These are phyloP conservation scores for Microbotryum intermedium DNA, from an alignment of 1,284 basidiomycete genomes.

Conservation along the genomic window DNA sequence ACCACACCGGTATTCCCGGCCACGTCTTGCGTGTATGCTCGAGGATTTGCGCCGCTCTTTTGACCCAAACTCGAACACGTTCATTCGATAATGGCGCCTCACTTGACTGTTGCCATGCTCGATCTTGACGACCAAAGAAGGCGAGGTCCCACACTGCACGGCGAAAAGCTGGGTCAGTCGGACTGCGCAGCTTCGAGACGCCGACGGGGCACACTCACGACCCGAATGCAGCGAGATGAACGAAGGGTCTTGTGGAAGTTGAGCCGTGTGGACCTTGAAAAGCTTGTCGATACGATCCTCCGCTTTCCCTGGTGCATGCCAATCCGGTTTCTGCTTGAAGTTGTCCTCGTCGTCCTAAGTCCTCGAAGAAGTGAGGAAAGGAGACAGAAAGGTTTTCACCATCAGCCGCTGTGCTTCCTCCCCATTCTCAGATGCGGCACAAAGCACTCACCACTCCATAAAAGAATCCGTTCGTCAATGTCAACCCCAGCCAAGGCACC, in stretches of 20 bases:
- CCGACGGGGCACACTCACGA: conserved; percentile 8
- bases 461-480: conserved; percentile 33
- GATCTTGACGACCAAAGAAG: conserved; percentile 34
- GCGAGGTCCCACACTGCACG: conserved; percentile 34
- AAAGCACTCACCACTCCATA: conserved; percentile 29
- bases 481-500: conserved; percentile 27
- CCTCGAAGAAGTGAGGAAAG: too few relatives aligned
- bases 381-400: neutral
- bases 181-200: neutral
- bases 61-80: conserved; percentile 32
- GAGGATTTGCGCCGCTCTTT: conserved; percentile 22
- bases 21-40: conserved; percentile 26
- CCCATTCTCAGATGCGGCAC: neutral
- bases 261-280: conserved; percentile 30
- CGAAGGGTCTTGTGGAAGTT: conserved; percentile 27
- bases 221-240: conserved; percentile 34
- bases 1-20: conserved; percentile 30
- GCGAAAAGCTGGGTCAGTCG: neutral
- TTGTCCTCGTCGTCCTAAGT: conserved; percentile 33
- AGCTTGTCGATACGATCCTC: conserved; percentile 33
- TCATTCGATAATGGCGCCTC: conserved; percentile 29
- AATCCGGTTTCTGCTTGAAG: conserved; percentile 32
- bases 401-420: neutral
- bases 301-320: conserved; percentile 33
- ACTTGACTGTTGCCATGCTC: conserved; percentile 20